These are phyloP conservation scores for Aspergillus hiratsukae DNA, from an alignment of 2,329 filamentous ascomycete genomes.

Conservation along the genomic window DNA sequence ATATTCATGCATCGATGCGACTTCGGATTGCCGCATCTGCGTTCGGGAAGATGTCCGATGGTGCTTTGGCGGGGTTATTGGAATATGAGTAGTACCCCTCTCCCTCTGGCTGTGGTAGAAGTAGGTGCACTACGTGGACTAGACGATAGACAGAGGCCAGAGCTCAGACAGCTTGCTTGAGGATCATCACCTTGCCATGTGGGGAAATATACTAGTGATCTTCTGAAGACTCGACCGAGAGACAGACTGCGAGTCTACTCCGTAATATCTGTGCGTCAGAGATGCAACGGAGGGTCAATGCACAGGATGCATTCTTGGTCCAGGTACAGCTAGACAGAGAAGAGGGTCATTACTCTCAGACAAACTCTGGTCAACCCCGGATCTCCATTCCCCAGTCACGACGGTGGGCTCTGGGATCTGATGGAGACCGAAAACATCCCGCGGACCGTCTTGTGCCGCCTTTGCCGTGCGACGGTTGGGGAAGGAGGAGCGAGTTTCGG, in stretches of 20 bases:
- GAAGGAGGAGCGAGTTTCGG: background rate
- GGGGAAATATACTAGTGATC: background rate
- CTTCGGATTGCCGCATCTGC: slow-evolving; percentile 7
- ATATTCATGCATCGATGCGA: too few species aligned
- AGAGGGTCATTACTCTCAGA: background rate
- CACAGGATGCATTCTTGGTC: background rate
- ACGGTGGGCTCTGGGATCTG: background rate
- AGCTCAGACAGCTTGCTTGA: background rate
- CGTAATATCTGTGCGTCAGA: background rate
- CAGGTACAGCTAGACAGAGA: background rate
- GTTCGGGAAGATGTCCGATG: slow-evolving; percentile 7
- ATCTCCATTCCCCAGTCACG: background rate
- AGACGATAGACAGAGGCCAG: too few species aligned
- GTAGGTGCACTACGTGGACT: too few species aligned
- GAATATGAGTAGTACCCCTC: too few species aligned
- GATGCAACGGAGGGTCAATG: background rate
- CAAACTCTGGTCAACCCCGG: background rate
- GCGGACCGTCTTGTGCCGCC: background rate
- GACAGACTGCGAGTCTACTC: background rate
- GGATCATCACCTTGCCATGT: background rate
- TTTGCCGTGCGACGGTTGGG: background rate
- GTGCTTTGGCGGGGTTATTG: background rate
- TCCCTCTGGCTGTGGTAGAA: too few species aligned
- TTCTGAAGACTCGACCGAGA: background rate
- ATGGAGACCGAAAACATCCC: background rate